Evolutionary conservation across 768 basidiomycete species (phyloP).

Genomic region (Calvatia gigantea): DNA sequence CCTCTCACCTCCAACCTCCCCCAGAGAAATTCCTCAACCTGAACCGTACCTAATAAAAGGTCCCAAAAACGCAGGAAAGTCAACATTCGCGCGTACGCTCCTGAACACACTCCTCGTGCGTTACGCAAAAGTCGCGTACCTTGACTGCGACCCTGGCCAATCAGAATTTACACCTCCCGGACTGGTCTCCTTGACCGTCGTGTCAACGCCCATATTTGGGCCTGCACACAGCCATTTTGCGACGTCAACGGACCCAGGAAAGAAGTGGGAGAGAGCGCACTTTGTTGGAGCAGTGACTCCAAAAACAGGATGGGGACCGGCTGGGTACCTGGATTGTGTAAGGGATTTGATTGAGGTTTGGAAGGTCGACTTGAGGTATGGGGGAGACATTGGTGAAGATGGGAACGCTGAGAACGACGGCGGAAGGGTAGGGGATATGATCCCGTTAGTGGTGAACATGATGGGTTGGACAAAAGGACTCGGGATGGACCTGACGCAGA

Average conservation of each 20-base stretch:
- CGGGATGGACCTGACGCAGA: conserved; percentile 71
- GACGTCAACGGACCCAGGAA: no score
- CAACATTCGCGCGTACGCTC: conserved; percentile 75
- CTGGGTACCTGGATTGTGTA: conserved; percentile 70
- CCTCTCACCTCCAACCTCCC: conserved; percentile 15
- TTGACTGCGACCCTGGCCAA: conserved; percentile 93
- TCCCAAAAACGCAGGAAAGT: conserved; percentile 86
- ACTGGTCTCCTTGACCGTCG: conserved; percentile 73
- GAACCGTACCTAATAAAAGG: conserved; percentile 76
- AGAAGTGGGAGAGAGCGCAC: conserved; percentile 73
- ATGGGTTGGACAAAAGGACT: conserved; percentile 98
- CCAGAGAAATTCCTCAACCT: conserved; percentile 18
- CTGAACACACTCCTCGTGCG: conserved; percentile 62
- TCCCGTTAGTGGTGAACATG: conserved; percentile 91
- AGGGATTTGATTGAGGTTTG: conserved; percentile 64
- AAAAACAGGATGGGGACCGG: conserved; percentile 68
- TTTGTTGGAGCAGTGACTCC: conserved; percentile 82
- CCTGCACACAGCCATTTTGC: conserved; percentile 86
- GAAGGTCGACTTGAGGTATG: conserved; percentile 62
- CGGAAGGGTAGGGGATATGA: conserved; percentile 46
- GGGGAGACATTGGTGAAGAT: conserved; percentile 23
- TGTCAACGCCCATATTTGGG: conserved; percentile 70
- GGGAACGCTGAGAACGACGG: conserved; percentile 23
- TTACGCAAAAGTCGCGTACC: conserved; percentile 82
- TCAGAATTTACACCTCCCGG: conserved; percentile 91